Evolutionary conservation across 306 rosid species (phyloP), one percentile per base, ranked within the genome.

Genomic region (Corylus avellana): DNA sequence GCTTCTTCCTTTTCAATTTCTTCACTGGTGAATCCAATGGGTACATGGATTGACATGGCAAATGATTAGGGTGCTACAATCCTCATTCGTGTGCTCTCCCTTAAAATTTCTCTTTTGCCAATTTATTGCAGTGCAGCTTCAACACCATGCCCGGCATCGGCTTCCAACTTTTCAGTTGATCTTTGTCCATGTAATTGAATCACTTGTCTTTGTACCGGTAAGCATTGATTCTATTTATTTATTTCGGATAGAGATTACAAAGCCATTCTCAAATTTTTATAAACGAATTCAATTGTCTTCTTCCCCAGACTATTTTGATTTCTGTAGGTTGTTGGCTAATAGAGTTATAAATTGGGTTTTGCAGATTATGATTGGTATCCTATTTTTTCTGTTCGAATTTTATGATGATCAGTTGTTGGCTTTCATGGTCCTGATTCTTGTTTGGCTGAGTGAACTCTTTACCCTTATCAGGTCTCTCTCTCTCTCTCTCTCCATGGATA

Each of bases 281-380:
- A 42, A 39, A 3, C 9, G 18, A 67, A 42, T 67, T 39, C 7
- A 10, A 42, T 62, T 62, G 25, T 39, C 51, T 39, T 67, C 72
- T 67, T 18, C 51, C 16, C 4, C 46, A 6, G 1, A 42, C 50
- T 17, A 39, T 1, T 67, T 75, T 71, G 62, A 70, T 77, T 67
- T 74, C 47, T 84, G 44, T 37, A 35, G 32, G 72, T 18, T 2
- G 0, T 67, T 67, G 27, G 20, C 72, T 80, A 55, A 71, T 51
- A 55, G 44, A 78, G 29, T 66, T 63, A 67, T 69, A 57, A 32
- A 35, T 80, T 73, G 63, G 78, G 4, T 58, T 76, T 59, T 86
- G 94, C 99, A 95, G 99, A 95, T 95, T 80, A 95, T 95, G 99
- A 95, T 95, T 46, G 98, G 99, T 66, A 93, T 93, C 80, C 88